These are phyloP conservation scores for Coniochaeta sp. DNA, from an alignment of 2,329 filamentous ascomycete species.

Conservation along the genomic window DNA sequence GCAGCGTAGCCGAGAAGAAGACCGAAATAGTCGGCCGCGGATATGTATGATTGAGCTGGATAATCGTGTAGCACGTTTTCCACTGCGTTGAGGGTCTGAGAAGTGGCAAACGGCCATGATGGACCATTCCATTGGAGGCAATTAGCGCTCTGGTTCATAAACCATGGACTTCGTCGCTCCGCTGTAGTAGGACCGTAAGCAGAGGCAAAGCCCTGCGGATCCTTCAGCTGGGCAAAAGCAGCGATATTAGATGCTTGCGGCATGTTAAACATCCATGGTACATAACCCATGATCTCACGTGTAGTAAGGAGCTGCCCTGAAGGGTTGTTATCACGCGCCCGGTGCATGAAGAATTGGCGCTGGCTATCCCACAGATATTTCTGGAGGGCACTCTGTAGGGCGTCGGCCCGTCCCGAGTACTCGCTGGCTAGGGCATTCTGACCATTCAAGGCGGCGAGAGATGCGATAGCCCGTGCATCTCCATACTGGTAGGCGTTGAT, in stretches of 20 bases:
- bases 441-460: slow-evolving; percentile 25
- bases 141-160: slow-evolving; percentile 16
- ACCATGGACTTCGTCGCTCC: slow-evolving; percentile 31
- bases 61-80: slow-evolving; percentile 23
- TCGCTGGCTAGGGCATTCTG: slow-evolving; percentile 18
- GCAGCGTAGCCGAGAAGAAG: slow-evolving; percentile 28
- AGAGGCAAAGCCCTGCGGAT: slow-evolving; percentile 26
- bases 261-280: slow-evolving; percentile 32
- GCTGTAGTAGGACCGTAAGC: slow-evolving; percentile 32
- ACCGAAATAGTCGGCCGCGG: slow-evolving; percentile 26
- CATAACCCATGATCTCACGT: slow-evolving; percentile 32
- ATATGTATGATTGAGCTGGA: slow-evolving; percentile 20
- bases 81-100: slow-evolving; percentile 30
- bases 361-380: slow-evolving; percentile 26
- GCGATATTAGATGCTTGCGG: slow-evolving; percentile 15
- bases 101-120: slow-evolving; percentile 36
- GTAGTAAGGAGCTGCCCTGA: slow-evolving; percentile 20
- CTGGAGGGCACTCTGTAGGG: slow-evolving; percentile 25
- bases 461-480: slow-evolving; percentile 29
- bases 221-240: slow-evolving; percentile 9
- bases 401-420: slow-evolving; percentile 23
- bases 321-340: slow-evolving; percentile 25
- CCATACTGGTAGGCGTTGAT: slow-evolving; percentile 36
- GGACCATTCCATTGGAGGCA: slow-evolving; percentile 35
- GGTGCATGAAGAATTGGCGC: slow-evolving; percentile 11